Evolutionary conservation across 345 rosid genomes (phyloP), one percentile per base, ranked within the genome.

Genomic region (Geranium rotundifolium): DNA sequence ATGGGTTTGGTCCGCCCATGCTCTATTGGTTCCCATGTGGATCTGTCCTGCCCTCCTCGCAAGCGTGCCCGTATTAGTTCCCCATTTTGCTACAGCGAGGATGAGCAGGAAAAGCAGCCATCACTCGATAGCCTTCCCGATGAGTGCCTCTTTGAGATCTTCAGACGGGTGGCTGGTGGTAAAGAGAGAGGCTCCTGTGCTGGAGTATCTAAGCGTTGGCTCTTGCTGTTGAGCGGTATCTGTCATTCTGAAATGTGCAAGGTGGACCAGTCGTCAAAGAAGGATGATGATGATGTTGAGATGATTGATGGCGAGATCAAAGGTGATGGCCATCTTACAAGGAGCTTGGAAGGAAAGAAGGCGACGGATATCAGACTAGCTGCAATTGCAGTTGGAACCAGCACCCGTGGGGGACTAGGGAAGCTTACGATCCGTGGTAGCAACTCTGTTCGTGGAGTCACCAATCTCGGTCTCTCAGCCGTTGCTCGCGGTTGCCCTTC

Each of bases 121-220:
- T 81, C 91, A 5, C 81, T 87, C 1, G 83, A 77, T 5, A 70
- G 69, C 46, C 95, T 87, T 70, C 95, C 95, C 0, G 89, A 85
- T 58, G 95, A 87, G 69, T 85, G 95, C 71, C 87, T 87, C 27
- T 81, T 80, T 39, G 95, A 87, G 89, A 83, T 87, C 70, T 78
- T 85, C 62, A 81, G 79, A 54, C 80, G 87, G 49, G 61, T 87
- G 5, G 71, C 79, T 13, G 63, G 76, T 1, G 83, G 80, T 57
- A 74, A 71, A 65, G 95, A 85, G 59, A 78, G 83, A 75, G 77
- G 84, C 59, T 34, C 80, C 2, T 79, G 81, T 61, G 84, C 87
- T 68, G 80, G 78, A 60, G 95, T 85, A 23, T 87, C 91, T 61
- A 87, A 81, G 76, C 78, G 64, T 19, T 87, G 91, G 95, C 84